Percentiles rank a stretch among this genome's conserved stretches.
Evolutionary conservation across 768 basidiomycete genomes (phyloP).

Genomic region (Boletus speciosus): DNA sequence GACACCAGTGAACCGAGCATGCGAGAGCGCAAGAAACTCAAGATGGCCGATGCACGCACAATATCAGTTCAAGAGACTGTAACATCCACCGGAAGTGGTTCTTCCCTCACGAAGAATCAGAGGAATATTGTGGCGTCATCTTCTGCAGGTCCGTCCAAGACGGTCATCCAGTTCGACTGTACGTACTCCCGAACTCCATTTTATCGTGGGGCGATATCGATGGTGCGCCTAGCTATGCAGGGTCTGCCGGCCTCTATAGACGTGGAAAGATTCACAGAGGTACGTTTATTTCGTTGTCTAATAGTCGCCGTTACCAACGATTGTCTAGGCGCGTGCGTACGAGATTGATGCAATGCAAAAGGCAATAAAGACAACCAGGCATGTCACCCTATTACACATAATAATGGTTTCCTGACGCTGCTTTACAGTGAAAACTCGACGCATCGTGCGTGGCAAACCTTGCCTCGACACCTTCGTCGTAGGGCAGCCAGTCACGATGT

Average conservation of each 20-base stretch:
- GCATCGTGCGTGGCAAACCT: slow-evolving; percentile 85
- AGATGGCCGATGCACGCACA: slow-evolving; percentile 57
- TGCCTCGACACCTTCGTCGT: slow-evolving; percentile 87
- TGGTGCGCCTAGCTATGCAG: slow-evolving; percentile 42
- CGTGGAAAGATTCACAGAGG: slow-evolving; percentile 87
- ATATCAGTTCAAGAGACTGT: slow-evolving; percentile 55
- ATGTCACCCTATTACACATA: not conserved
- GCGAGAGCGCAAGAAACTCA: slow-evolving; percentile 68
- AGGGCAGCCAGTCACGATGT: slow-evolving; percentile 95
- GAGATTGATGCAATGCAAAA: slow-evolving; percentile 90
- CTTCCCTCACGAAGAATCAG: slow-evolving; percentile 3
- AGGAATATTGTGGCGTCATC: slow-evolving; percentile 30
- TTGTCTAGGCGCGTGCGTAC: slow-evolving; percentile 70
- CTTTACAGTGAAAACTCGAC: slow-evolving; percentile 59
- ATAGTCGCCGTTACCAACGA: not conserved
- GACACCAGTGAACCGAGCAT: slow-evolving; percentile 28
- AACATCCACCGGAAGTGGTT: slow-evolving; percentile 6
- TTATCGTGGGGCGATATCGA: not conserved
- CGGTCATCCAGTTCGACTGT: slow-evolving; percentile 40
- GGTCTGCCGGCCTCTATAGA: slow-evolving; percentile 73
- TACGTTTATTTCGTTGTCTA: slow-evolving; percentile 26
- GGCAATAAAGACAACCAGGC: slow-evolving; percentile 81
- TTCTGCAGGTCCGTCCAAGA: slow-evolving; percentile 37
- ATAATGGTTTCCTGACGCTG: not conserved
- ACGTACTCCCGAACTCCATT: slow-evolving; percentile 9